These are phyloP conservation scores for Hammondia hammondi DNA, from an alignment of 169 alveolate species.

Conservation along the genomic window DNA sequence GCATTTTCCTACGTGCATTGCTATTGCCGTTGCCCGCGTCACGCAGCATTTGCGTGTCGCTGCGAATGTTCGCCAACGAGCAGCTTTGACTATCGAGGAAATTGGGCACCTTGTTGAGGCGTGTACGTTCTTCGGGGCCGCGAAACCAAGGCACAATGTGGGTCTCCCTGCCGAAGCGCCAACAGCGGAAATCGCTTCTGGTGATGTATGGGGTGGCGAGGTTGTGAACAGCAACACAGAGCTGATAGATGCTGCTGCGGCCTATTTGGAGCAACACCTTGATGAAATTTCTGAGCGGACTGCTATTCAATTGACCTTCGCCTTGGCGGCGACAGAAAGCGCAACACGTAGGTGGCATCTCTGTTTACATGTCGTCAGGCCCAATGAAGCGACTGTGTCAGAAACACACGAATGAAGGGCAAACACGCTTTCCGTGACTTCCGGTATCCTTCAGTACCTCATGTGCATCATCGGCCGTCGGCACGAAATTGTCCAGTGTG, in stretches of 20 bases:
- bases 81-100: slow-evolving; percentile 35
- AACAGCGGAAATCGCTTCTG: neutral
- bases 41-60: slow-evolving; percentile 52
- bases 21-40: slow-evolving; percentile 22
- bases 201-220: neutral
- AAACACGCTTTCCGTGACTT: too few species aligned
- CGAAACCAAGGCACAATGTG: neutral
- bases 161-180: neutral
- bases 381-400: too few species aligned
- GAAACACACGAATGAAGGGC: too few species aligned
- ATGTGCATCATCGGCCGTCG: too few species aligned
- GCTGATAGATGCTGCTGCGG: slow-evolving; percentile 54
- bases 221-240: neutral
- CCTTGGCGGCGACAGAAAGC: slow-evolving; percentile 52
- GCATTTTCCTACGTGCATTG: slow-evolving; percentile 37
- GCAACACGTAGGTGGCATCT: slow-evolving; percentile 39
- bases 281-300: slow-evolving; percentile 64
- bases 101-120: slow-evolving; percentile 23
- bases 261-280: slow-evolving; percentile 53
- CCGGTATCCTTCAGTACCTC: too few species aligned
- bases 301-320: slow-evolving; percentile 65
- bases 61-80: slow-evolving; percentile 34
- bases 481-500: too few species aligned
- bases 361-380: neutral
- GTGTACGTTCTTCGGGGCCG: slow-evolving; percentile 41